A percentile compares a stretch with the other conserved stretches of the same genome.
phyloP scores from a whole-genome alignment of 306 rosid genomes.

The Senna tora region DNA sequence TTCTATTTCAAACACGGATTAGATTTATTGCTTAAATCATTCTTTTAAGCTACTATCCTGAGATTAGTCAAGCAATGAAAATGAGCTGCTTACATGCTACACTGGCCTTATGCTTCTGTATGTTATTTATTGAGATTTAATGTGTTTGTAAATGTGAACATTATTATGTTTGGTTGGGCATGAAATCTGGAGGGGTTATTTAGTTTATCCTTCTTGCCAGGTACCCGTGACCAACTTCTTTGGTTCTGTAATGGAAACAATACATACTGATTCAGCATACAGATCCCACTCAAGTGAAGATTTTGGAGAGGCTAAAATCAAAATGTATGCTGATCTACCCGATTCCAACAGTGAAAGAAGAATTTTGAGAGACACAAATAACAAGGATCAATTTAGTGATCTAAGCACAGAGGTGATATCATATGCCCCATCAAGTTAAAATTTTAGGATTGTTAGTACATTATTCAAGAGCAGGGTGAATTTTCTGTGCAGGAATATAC shows the following conservation, averaged over 20 bases:
- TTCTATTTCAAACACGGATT: background rate
- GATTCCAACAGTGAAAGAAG: slow-evolving; percentile 40
- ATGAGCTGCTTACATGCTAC: background rate
- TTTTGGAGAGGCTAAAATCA: slow-evolving; percentile 27
- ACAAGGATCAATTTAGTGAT: slow-evolving; percentile 39
- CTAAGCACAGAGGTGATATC: slow-evolving; percentile 50
- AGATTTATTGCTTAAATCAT: slow-evolving; percentile 12
- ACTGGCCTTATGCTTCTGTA: background rate
- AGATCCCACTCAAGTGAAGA: slow-evolving; percentile 42
- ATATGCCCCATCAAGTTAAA: slow-evolving; percentile 1
- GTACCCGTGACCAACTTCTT: slow-evolving; percentile 94
- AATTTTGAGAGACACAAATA: slow-evolving; percentile 43
- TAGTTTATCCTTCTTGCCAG: slow-evolving; percentile 45
- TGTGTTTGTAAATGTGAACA: background rate
- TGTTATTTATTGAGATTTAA: background rate
- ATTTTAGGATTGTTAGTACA: background rate
- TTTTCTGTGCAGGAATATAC: slow-evolving; percentile 53
- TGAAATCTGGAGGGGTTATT: background rate
- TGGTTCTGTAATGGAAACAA: slow-evolving; percentile 91
- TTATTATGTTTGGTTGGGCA: background rate
- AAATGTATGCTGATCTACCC: slow-evolving; percentile 43
- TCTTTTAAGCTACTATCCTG: slow-evolving; percentile 1
- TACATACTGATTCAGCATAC: slow-evolving; percentile 92
- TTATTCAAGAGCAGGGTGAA: slow-evolving; percentile 36
- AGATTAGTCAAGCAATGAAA: background rate